Evolutionary conservation across 2,329 filamentous ascomycete species (phyloP), one percentile per base, ranked within the genome.

Genomic region (Diatrype stigma): DNA sequence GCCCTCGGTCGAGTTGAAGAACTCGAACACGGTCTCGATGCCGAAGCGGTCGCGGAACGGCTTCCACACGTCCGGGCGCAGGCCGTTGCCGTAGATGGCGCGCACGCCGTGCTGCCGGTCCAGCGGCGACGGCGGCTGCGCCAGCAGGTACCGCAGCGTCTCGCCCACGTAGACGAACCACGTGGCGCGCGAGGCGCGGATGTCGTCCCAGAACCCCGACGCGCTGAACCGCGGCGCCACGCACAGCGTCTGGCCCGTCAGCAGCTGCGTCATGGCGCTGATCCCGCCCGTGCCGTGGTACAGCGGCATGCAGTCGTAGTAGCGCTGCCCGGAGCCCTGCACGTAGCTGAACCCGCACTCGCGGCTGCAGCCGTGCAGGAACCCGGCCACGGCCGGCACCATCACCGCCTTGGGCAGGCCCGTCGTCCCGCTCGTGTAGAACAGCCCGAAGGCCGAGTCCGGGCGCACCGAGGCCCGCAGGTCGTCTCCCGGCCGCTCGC

Each of bases 131-230:
- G 81, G 80, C 2, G 87, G 86, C 2, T 80, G 80, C 1, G 86
- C 83, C 12, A 91, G 76, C 1, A 92, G 75, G 58, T 91, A 92
- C 0, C 88, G 79, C 6, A 87, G 80, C 0, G 86, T 89, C 65
- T 92, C 88, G 60, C 88, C 88, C 2, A 92, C 88, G 62, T 92
- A 92, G 17, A 87, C 81, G 58, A 91, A 88, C 61, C 81, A 80
- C 0, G 86, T 90, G 1, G 87, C 81, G 14, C 78, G 70, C 0
- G 82, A 85, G 51, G 85, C 85, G 44, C 84, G 79, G 19, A 90
- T 74, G 55, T 92, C 88, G 30, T 71, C 68, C 87, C 88, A 91
- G 73, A 92, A 91, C 17, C 75, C 75, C 0, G 81, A 79, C 1
- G 80, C 83, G 53, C 82, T 87, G 72, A 92, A 92, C 63, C 78